Percentiles rank a stretch among this genome's conserved stretches.
Evolutionary conservation across 2,329 filamentous ascomycete genomes (phyloP).

Genomic region (Diaporthe sp.): DNA sequence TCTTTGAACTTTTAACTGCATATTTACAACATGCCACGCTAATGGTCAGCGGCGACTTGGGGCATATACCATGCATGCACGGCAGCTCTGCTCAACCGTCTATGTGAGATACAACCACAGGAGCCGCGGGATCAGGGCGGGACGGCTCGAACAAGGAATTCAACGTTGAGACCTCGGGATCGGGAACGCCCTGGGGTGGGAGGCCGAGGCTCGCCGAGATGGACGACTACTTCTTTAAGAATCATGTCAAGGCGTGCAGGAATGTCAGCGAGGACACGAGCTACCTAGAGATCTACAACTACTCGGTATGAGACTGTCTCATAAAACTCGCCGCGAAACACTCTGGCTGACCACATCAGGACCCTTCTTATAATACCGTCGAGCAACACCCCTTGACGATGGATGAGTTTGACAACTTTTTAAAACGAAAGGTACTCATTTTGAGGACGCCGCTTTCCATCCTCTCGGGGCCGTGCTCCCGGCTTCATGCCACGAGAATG

Average conservation of each 20-base stretch:
- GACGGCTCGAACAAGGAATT: conserved; percentile 6
- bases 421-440: conserved; percentile 55
- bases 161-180: conserved; percentile 23
- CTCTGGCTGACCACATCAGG: conserved; percentile 49
- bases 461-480: background rate
- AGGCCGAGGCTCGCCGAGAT: conserved; percentile 45
- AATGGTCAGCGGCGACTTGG: conserved; percentile 13
- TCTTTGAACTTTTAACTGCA: background rate
- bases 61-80: conserved; percentile 20
- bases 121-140: background rate
- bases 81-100: background rate
- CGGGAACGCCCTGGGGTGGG: background rate
- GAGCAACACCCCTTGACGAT: conserved; percentile 63
- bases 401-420: conserved; percentile 69
- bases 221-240: conserved; percentile 69
- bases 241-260: conserved; percentile 58
- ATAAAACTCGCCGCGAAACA: too few species aligned
- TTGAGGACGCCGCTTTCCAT: too few species aligned
- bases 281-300: conserved; percentile 70
- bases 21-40: conserved; percentile 6
- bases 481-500: background rate
- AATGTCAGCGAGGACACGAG: conserved; percentile 62
- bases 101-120: conserved; percentile 1
- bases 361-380: conserved; percentile 58
- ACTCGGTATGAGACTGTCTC: conserved; percentile 56